phyloP scores from a whole-genome alignment of 371 early-diverging fungal species.

The Blakeslea trispora region DNA sequence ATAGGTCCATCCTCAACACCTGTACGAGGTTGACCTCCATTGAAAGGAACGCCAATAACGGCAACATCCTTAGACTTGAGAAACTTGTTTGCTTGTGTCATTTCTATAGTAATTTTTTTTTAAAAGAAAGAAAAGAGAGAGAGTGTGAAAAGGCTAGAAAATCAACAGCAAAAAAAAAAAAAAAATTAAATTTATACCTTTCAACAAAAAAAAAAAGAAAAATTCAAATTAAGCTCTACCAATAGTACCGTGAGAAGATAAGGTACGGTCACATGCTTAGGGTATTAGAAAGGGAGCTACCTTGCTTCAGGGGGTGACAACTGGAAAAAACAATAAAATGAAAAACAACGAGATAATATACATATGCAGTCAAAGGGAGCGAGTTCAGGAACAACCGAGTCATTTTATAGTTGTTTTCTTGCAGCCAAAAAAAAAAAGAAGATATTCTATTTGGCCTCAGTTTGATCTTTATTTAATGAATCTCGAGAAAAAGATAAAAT shows the following conservation, averaged over 20 bases:
- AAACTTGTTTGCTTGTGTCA: conserved; percentile 25
- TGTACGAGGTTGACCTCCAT: conserved; percentile 78
- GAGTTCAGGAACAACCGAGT: no score
- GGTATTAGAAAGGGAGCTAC: no score
- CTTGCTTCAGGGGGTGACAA: no score
- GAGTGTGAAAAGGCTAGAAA: no score
- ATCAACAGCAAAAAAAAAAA: background rate
- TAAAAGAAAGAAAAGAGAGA: conserved; percentile 4
- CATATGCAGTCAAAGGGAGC: no score
- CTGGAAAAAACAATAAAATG: no score
- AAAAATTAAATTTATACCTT: conserved; percentile 9
- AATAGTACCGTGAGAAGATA: conserved; percentile 26
- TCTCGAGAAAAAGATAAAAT: no score
- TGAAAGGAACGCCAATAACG: conserved; percentile 68
- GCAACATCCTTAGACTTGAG: conserved; percentile 34
- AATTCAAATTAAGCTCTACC: conserved; percentile 5
- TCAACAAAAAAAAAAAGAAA: background rate
- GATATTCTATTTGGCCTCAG: no score
- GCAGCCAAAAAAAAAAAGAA: no score
- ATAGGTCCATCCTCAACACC: conserved; percentile 93
- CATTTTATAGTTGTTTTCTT: no score
- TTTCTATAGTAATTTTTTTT: conserved; percentile 1
- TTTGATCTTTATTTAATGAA: no score
- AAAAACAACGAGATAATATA: no score
- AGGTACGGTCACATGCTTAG: conserved; percentile 17